Evolutionary conservation across 805 yeast species (phyloP), one percentile per base, ranked within the genome.

Genomic region (Saturnispora hagleri): DNA sequence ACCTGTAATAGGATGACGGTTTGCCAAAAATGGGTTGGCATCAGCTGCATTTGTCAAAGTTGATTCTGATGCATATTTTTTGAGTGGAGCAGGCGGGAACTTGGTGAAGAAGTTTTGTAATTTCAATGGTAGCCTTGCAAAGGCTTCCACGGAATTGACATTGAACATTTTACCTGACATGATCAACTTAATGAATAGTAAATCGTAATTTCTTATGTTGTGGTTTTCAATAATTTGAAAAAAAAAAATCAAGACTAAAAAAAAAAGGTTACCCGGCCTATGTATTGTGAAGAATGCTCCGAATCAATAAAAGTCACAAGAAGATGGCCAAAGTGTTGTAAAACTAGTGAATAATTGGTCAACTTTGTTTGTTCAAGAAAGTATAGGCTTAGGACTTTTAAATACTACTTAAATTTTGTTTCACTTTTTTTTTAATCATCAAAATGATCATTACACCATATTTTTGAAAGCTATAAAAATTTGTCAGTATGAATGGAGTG

Each of bases 11-110:
- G 95, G 89, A 66, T 89, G 89, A 62, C 77, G 84, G 67, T 88
- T 89, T 24, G 95, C 84, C 51, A 88, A 67, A 67, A 90, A 90
- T 50, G 97, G 97, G 68, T 90, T 90, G 59, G 89, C 86, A 54
- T 79, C 77, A 22, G 78, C 75, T 47, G 89, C 90, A 47, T 69
- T 71, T 22, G 86, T 81, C 28, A 79, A 70, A 2, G 86, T 78
- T 48, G 95, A 85, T 55, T 73, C 75, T 2, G 73, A 69, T 5
- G 87, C 73, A 66, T 89, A 90, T 58, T 75, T 65, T 18, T 77
- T 76, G 68, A 80, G 81, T n/a, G 89, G 91, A 22, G 83, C 71
- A 8, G 97, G 97, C 33, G 97, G 97, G 63, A 80, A 87, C 65
- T 80, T 83, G 47, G 79, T 73, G 71, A 90, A 89, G 68, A 89